Conservation (phyloP, 2,329 filamentous ascomycete species). For the Talaromyces sp. region DNA sequence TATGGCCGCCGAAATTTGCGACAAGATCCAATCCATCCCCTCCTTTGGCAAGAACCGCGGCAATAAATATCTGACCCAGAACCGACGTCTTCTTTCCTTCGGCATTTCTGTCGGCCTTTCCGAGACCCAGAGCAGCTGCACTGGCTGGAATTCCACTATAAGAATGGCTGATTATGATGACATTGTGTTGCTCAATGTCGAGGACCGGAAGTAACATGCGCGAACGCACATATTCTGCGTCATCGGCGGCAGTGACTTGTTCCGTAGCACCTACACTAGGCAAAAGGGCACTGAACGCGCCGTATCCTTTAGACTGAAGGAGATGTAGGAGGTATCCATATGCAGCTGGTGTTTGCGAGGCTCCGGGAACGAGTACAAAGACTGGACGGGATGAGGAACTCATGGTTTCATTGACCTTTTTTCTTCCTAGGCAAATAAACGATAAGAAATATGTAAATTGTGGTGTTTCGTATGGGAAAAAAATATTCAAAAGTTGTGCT, state of each 20-base stretch:
- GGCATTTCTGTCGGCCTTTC: constrained; percentile 11
- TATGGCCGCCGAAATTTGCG: constrained; percentile 17
- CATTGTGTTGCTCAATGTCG: constrained; percentile 5
- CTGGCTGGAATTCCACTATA: constrained; percentile 11
- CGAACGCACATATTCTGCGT: constrained; percentile 13
- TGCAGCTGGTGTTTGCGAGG: constrained; percentile 3
- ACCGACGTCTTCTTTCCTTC: constrained; percentile 20
- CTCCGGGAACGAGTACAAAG: constrained; percentile 13
- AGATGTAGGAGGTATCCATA: constrained; percentile 10
- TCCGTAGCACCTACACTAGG: constrained; percentile 13
- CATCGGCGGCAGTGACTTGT: constrained; percentile 1
- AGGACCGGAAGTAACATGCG: constrained; percentile 11
- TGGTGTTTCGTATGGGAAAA: too few relatives aligned
- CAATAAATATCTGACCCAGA: constrained; percentile 22
- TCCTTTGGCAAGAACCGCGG: constrained; percentile 17
- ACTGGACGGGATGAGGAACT: not conserved
- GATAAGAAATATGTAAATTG: too few relatives aligned
- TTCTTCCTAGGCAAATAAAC: too few relatives aligned
- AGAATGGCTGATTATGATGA: constrained; percentile 15
- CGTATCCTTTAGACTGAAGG: constrained; percentile 7
- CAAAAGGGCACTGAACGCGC: constrained; percentile 5
- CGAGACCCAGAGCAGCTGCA: constrained; percentile 1
- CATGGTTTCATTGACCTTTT: not conserved
- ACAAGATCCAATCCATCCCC: constrained; percentile 15
- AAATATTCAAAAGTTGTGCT: too few relatives aligned